Conservation (phyloP, 2,329 filamentous ascomycete genomes). For the Coniochaeta pulveracea region DNA sequence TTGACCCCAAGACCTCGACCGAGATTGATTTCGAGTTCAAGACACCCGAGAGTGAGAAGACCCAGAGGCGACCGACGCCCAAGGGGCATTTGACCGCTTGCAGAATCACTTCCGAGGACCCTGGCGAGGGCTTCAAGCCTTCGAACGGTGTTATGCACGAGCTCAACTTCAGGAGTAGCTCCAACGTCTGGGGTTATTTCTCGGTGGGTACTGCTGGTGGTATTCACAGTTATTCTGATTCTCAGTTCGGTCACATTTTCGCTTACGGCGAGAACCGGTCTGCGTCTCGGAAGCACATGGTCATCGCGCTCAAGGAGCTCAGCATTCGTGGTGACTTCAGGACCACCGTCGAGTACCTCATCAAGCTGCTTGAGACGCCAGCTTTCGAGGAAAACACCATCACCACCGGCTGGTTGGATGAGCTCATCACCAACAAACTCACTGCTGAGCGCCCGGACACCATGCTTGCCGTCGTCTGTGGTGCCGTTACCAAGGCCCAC, state of each 20-base stretch:
- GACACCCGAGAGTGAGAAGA: conserved; percentile 68
- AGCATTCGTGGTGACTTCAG: conserved; percentile 99
- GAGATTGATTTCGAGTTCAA: conserved; percentile 97
- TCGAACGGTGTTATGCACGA: conserved; percentile 99
- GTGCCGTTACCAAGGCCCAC: conserved; percentile 90
- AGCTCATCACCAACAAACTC: conserved; percentile 95
- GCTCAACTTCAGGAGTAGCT: conserved; percentile 96
- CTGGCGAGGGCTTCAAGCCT: conserved; percentile 98
- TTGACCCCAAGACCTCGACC: conserved; percentile 75
- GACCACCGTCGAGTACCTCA: conserved; percentile 96
- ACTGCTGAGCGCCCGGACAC: conserved; percentile 92
- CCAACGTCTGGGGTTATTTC: conserved; percentile 99
- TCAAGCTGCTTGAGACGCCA: conserved; percentile 96
- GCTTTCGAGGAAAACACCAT: conserved; percentile 99
- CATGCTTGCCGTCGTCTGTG: conserved; percentile 88
- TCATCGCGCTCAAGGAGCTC: conserved; percentile 93
- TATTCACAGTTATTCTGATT: conserved; percentile 98
- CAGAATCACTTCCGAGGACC: conserved; percentile 98
- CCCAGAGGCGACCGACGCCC: conserved; percentile 79
- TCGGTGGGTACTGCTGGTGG: conserved; percentile 92
- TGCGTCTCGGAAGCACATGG: conserved; percentile 97
- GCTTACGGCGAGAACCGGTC: conserved; percentile 96
- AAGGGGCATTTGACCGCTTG: conserved; percentile 97
- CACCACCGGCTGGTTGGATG: conserved; percentile 95
- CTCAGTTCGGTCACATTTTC: conserved; percentile 98